Base-by-base conservation (phyloP, 2,329 filamentous ascomycete species). In the Massarina eburnea region DNA sequence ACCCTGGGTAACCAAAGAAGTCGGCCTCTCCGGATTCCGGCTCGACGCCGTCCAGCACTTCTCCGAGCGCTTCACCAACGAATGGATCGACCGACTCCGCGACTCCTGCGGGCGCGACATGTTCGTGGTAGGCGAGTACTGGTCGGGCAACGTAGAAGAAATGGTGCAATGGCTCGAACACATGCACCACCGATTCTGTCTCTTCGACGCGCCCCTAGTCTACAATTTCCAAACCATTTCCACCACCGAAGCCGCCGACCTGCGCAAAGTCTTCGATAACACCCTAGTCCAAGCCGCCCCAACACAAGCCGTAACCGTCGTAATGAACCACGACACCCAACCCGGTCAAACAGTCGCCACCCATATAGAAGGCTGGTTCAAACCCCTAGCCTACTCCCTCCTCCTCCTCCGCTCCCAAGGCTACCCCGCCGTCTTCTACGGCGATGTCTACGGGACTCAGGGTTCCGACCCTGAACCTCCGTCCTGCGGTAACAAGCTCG, bases 31-130 rank as follows among this genome's bases (percentile, higher is more conserved):
- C 49, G 86, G 85, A 1, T 84, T 89, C 64, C 77, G 86, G 15
- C 78, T 89, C 40, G 86, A 90, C 63, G 86, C 86, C 10, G 82
- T 84, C 22, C 86, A 88, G 68, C 86, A 90, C 68, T 88, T 84
- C 67, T 85, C 81, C 21, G 79, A 80, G 47, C 73, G 76, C n/a
- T 89, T 89, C 59, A 77, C 85, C 24, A 77, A 76, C 33, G 76
- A 82, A n/a, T 87, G 87, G 68, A 78, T 88, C 40, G 71, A 73
- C 5, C 72, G 79, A 36, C 68, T 88, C 47, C 79, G 65, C 29
- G 54, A 64, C 17, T 44, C 68, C 80, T 58, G 71, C 73, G 78
- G 78, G 3, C 35, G 56, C 2, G 68, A 75, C 10, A 82, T 83
- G 66, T 85, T 88, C 59, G 71, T 87, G 14, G 80, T 89, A 1